Evolutionary conservation across 139 green algal species (phyloP), one percentile per base, ranked within the genome.

Genomic region (Chlorella sorokiniana): DNA sequence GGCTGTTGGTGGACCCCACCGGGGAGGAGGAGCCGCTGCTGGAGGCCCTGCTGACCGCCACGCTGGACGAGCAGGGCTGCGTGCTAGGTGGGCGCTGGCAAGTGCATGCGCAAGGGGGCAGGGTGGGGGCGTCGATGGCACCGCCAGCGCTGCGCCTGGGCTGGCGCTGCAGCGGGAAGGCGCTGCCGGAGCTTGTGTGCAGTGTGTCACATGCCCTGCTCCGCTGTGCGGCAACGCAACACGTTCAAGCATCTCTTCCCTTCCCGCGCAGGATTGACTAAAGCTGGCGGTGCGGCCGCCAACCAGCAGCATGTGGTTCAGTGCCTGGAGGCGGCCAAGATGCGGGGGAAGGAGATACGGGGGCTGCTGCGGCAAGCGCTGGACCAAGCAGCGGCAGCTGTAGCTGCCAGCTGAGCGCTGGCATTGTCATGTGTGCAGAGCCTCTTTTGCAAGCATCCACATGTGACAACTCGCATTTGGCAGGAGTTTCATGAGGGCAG

Each of bases 1-100:
- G 86, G 37, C 2, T 95, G 37, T 76, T 97, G 27, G 85, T 89
- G 27, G 93, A 95, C 62, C 91, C 90, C 4, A 91, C 89, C 0
- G 76, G 81, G 4, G 92, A 94, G 51, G 92, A 96, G 86, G 91
- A 96, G 74, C 61, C 56, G 6, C 78, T 95, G 64, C 75, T 90
- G 61, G 64, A 75, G 31, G 81, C 81, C 8, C 80, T 64, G 11
- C 56, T 95, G 5, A 89, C 68, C 9, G 81, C 90, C 37, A 83
- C 89, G 33, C 11, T 94, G 69, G 87, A 93, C 81, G 85, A 82
- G 9, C 25, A 70, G 1, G 86, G 85, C 0, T 41, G 79, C 22
- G 51, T 96, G 61, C 81, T 95, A 51, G 92, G 90, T 95, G 64
- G 27, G 87, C 10, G 38, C 25, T 45, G 18, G 5, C 6, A 27